Evolutionary conservation across 495 filamentous ascomycete genomes (phyloP), one percentile per base, ranked within the genome.

Genomic region (Aspergillus heteromorphus): DNA sequence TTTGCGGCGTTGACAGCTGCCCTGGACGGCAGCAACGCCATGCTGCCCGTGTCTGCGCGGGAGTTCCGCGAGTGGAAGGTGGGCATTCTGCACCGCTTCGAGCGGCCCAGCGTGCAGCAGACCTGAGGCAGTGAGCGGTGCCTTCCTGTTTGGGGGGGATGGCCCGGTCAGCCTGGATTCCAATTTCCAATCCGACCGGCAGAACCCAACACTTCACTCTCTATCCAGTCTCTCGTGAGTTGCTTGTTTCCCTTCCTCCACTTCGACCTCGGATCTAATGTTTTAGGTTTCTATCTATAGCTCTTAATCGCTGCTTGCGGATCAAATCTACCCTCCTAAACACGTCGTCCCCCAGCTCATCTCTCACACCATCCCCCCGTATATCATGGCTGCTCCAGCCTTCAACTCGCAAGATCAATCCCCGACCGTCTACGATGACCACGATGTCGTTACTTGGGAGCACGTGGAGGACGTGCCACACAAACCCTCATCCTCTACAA

Each of bases 1-100:
- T 76, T 83, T 40, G 20, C 57, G 8, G 67, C 70, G 7, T 59
- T 89, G 10, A 53, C 64, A 0, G 47, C 63, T 14, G 62, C 66
- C 4, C 55, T 91, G 41, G 58, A 63, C 3, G 55, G 57, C 11
- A 87, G 80, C 54, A 84, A 79, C 56, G 6, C 45, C 8, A 65
- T 82, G 53, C 65, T 89, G 8, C 86, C 87, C 2, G 43, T 54
- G 2, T 77, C 76, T 9, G 80, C 82, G 40, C 70, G 83, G 25
- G 65, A 51, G 2, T 84, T 88, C 56, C 74, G 79, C 51, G 76
- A 80, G 29, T 91, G 87, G 87, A 76, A 73, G 36, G 83, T 89
- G 40, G 85, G 83, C 1, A 67, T 91, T 6, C 53, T 91, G 49
- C 76, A 78, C 55, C 69, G 77, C 1, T 76, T 65, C 29, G 56